Percentiles rank a stretch among this genome's conserved stretches.
These are phyloP conservation scores for Globisporangium uncinulatum DNA, from an alignment of 352 stramenopile species.

Conservation along the genomic window DNA sequence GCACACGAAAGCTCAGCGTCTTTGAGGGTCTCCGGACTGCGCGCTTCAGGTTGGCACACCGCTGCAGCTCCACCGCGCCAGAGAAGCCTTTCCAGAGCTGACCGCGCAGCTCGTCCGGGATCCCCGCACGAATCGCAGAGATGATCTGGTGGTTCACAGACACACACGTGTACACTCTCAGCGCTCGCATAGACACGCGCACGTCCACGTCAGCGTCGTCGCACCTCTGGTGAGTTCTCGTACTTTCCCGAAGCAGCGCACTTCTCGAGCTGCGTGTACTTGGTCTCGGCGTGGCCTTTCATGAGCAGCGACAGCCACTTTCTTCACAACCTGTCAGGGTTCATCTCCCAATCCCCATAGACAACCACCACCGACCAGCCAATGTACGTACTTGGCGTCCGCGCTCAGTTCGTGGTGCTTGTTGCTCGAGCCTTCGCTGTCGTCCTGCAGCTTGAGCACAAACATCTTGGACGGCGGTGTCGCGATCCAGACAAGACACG, in stretches of 20 bases:
- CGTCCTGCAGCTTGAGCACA: slow-evolving; percentile 69
- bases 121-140: slow-evolving; percentile 65
- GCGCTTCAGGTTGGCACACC: slow-evolving; percentile 51
- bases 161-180: neutral
- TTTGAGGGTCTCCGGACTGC: slow-evolving; percentile 50
- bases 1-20: slow-evolving; percentile 24
- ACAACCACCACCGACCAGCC: neutral
- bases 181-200: neutral
- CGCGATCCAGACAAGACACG: slow-evolving; percentile 76
- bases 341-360: neutral
- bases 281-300: slow-evolving; percentile 73
- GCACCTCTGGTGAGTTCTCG: slow-evolving; percentile 54
- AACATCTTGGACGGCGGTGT: slow-evolving; percentile 84
- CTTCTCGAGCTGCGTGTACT: slow-evolving; percentile 79
- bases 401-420: slow-evolving; percentile 44
- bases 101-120: slow-evolving; percentile 69
- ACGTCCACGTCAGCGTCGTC: neutral
- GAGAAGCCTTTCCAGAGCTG: slow-evolving; percentile 76
- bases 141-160: slow-evolving; percentile 34
- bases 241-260: slow-evolving; percentile 61
- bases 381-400: slow-evolving; percentile 37
- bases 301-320: slow-evolving; percentile 72
- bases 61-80: slow-evolving; percentile 49
- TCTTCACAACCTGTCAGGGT: slow-evolving; percentile 3
- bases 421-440: slow-evolving; percentile 31